phyloP scores from a whole-genome alignment of 371 early-diverging fungal species.

The Vairimorpha apis region DNA sequence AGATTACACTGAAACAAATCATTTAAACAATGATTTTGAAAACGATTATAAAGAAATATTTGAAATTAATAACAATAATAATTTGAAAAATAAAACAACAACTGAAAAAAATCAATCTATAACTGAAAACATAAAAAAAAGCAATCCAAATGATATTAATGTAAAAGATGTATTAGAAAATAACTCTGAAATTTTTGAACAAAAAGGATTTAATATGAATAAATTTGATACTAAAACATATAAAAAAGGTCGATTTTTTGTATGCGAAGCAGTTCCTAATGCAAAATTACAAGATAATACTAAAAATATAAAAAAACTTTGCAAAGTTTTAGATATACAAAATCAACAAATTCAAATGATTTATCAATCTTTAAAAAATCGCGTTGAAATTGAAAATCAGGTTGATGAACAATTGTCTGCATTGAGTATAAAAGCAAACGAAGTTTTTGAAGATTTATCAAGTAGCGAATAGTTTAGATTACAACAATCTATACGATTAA shows the following conservation, averaged over 20 bases:
- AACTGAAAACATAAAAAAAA: neutral
- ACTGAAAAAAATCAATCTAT: no score
- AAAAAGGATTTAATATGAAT: constrained; percentile 3
- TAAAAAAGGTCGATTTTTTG: constrained; percentile 27
- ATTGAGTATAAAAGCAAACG: neutral
- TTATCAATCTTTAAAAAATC: constrained; percentile 3
- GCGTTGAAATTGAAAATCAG: neutral
- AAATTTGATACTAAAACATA: constrained; percentile 23
- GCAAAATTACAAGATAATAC: constrained; percentile 3
- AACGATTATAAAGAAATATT: no score
- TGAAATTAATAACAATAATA: no score
- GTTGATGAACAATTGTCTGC: neutral
- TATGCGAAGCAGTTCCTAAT: constrained; percentile 25
- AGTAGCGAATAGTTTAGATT: no score
- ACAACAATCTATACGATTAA: no score
- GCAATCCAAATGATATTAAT: neutral
- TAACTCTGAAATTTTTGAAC: neutral
- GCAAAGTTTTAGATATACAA: constrained; percentile 18
- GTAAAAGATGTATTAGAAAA: neutral
- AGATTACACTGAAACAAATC: no score
- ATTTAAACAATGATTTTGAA: no score
- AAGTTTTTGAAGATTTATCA: neutral
- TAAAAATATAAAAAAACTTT: neutral
- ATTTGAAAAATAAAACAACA: no score
- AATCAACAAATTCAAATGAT: constrained; percentile 26